Percentiles rank a stretch among this genome's conserved stretches.
Conservation (phyloP, 1,284 basidiomycete genomes). For the Rhodotorula sp. region DNA sequence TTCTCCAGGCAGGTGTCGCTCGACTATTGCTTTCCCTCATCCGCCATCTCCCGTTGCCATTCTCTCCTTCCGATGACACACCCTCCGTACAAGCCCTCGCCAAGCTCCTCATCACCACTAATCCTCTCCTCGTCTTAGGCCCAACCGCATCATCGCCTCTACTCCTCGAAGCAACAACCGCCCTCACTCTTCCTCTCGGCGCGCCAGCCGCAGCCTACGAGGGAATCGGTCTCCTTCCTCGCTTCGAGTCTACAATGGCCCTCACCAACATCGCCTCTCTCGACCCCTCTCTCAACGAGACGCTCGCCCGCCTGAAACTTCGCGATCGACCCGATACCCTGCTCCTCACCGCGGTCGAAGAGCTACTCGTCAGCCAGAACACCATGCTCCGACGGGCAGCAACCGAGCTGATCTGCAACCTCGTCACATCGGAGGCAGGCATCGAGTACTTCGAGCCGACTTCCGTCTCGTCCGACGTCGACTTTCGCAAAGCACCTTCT, state of each 20-base stretch:
- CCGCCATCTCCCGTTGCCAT: constrained; percentile 39
- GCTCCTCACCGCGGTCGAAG: constrained; percentile 70
- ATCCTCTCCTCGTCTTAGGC: constrained; percentile 84
- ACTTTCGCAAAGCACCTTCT: not conserved
- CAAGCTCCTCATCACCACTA: constrained; percentile 86
- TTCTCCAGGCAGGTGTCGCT: constrained; percentile 79
- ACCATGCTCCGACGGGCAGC: constrained; percentile 77
- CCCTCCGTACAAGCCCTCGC: constrained; percentile 82
- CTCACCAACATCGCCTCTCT: constrained; percentile 91
- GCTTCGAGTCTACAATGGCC: constrained; percentile 91
- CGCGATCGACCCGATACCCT: constrained; percentile 45
- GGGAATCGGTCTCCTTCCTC: constrained; percentile 61
- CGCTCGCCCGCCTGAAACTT: constrained; percentile 56
- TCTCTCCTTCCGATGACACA: constrained; percentile 53
- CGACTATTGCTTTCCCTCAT: constrained; percentile 69
- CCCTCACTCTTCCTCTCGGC: constrained; percentile 65
- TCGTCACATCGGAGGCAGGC: constrained; percentile 70
- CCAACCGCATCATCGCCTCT: constrained; percentile 65
- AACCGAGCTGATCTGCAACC: constrained; percentile 90
- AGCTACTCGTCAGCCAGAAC: constrained; percentile 78
- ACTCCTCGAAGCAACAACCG: constrained; percentile 74
- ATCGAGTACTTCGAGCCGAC: constrained; percentile 63
- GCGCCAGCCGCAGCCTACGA: constrained; percentile 59
- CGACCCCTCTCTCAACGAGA: constrained; percentile 62
- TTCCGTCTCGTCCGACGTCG: not conserved